phyloP scores from a whole-genome alignment of 257 asterid species.

The Ligustrum vulgare region DNA sequence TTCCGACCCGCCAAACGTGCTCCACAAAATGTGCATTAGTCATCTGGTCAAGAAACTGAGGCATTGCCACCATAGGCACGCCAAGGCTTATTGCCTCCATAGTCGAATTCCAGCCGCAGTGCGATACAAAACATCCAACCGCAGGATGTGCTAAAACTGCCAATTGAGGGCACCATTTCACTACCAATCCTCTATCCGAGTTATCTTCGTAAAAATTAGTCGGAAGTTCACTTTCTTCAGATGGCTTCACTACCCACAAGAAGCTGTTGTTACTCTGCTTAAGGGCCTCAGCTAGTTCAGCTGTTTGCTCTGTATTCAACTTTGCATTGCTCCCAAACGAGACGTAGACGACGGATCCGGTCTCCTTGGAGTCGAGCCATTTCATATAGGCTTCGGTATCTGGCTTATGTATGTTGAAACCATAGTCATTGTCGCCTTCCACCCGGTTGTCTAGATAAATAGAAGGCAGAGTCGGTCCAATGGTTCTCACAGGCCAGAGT shows the following conservation, averaged over 20 bases:
- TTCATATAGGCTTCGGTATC: conserved; percentile 34
- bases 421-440: conserved; percentile 40
- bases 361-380: conserved; percentile 51
- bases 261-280: conserved; percentile 27
- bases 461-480: conserved; percentile 60
- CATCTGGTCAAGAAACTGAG: conserved; percentile 56
- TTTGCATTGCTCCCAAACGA: conserved; percentile 55
- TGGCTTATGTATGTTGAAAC: conserved; percentile 44
- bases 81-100: conserved; percentile 48
- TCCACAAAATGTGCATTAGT: conserved; percentile 56
- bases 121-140: conserved; percentile 52
- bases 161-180: conserved; percentile 57
- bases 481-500: conserved; percentile 49
- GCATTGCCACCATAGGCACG: conserved; percentile 57
- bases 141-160: conserved; percentile 48
- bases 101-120: conserved; percentile 66
- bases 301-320: conserved; percentile 36
- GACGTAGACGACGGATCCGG: conserved; percentile 41
- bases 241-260: conserved; percentile 62
- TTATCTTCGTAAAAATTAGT: conserved; percentile 24
- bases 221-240: conserved; percentile 43
- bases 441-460: conserved; percentile 50
- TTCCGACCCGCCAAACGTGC: conserved; percentile 49
- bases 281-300: conserved; percentile 48
- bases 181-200: conserved; percentile 44